phyloP scores from a whole-genome alignment of 495 filamentous ascomycete species.

The Podospora fimiseda region DNA sequence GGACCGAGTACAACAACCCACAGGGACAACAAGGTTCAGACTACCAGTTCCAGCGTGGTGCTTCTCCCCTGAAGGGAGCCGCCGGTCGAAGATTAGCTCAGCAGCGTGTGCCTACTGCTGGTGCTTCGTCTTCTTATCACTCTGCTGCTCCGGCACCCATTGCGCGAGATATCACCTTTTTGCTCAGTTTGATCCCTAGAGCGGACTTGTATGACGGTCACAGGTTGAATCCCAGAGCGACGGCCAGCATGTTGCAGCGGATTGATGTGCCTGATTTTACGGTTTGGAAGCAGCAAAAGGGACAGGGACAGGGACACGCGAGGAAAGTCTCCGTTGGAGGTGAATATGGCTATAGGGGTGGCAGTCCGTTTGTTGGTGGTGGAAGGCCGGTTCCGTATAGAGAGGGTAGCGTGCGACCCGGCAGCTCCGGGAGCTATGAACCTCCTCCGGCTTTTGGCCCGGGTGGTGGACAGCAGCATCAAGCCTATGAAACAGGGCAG shows the following conservation, averaged over 20 bases:
- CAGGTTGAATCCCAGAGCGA: constrained; percentile 59
- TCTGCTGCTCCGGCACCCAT: constrained; percentile 41
- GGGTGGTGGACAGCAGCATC: constrained; percentile 15
- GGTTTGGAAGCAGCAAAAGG: constrained; percentile 32
- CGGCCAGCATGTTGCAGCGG: constrained; percentile 67
- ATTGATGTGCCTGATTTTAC: constrained; percentile 56
- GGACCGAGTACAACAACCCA: constrained; percentile 17
- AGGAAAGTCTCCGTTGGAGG: constrained; percentile 28
- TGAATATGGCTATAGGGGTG: neutral
- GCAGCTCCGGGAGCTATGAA: constrained; percentile 40
- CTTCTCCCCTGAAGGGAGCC: constrained; percentile 79
- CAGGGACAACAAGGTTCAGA: neutral
- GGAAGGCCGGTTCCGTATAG: neutral
- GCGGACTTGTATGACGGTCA: constrained; percentile 62
- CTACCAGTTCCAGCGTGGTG: constrained; percentile 55
- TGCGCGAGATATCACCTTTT: constrained; percentile 72
- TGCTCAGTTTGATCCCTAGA: constrained; percentile 75
- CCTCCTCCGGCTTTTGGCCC: constrained; percentile 34
- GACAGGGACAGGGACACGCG: constrained; percentile 28
- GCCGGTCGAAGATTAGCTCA: constrained; percentile 78
- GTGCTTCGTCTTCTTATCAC: constrained; percentile 36
- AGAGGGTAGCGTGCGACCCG: constrained; percentile 25
- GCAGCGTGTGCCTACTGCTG: constrained; percentile 56
- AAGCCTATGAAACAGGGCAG: neutral
- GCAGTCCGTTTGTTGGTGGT: no score